Evolutionary conservation across 1,284 basidiomycete species (phyloP), one percentile per base, ranked within the genome.

Genomic region (Fomitopsis palustris): DNA sequence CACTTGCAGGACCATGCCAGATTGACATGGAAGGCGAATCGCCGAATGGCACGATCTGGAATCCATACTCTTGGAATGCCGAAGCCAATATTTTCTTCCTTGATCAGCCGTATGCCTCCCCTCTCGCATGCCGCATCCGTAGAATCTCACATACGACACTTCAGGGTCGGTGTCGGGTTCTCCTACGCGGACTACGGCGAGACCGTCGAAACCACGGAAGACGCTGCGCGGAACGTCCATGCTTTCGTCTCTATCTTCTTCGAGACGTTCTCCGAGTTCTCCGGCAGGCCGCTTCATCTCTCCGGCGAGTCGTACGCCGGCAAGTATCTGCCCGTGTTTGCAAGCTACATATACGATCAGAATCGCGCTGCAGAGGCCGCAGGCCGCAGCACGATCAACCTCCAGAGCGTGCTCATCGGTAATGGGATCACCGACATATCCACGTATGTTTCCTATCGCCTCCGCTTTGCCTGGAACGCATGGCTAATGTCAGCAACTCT

Each of bases 301-400:
- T 78, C 88, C 1, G 88, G 88, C 41, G 88, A 92, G 71, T 88
- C 85, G 0, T 89, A 88, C 62, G 83, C 79, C 83, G 90, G 92
- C 1, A 84, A 88, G 41, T 93, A 93, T 72, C 77, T 93, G 2
- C 92, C 91, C 1, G 81, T 92, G 6, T 94, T 94, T 62, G 92
- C 91, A 0, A 84, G 86, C 53, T 86, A 92, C 61, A 87, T 95
- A 38, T 81, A 85, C 47, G 91, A 93, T 71, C 82, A 88, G 61
- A 93, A 94, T 71, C 71, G 78, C 56, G 66, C 81, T 19, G 81
- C 85, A 2, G 72, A 76, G 41, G 72, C 73, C 10, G 77, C 81
- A 39, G 87, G 86, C n/a, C 79, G 82, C 42, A 72, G 78, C 33
- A 79, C 81, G 1, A 79, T 94, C 68, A 93, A 93, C 68, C 75